Percentiles rank a stretch among this genome's conserved stretches.
Conservation (phyloP, 768 basidiomycete species). For the Lanmaoa rubissima region DNA sequence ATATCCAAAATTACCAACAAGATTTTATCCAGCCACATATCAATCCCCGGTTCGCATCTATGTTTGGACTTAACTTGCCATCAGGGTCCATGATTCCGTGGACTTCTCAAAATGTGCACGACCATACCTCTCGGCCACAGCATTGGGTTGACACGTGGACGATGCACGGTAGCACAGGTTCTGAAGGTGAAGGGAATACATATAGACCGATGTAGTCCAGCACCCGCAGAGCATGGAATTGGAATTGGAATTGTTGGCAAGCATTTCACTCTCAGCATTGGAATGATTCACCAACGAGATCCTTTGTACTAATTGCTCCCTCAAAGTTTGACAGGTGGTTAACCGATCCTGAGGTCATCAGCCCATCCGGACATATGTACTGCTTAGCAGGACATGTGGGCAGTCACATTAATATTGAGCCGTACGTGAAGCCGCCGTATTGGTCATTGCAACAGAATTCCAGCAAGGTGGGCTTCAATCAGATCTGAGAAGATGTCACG, state of each 20-base stretch:
- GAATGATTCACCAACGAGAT: not conserved
- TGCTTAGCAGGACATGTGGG: not conserved
- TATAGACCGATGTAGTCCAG: conserved; percentile 29
- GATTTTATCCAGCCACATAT: conserved; percentile 74
- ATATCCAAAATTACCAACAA: conserved; percentile 19
- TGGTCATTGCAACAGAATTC: not conserved
- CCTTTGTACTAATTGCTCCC: not conserved
- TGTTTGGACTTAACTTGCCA: conserved; percentile 51
- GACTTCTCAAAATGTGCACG: conserved; percentile 16
- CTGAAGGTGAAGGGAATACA: conserved; percentile 25
- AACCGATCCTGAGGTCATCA: not conserved
- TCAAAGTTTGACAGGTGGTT: not conserved
- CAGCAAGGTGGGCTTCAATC: not conserved
- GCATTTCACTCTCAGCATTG: not conserved
- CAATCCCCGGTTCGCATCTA: conserved; percentile 74
- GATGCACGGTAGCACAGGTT: conserved; percentile 26
- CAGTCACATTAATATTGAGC: not conserved
- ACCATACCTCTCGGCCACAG: conserved; percentile 9
- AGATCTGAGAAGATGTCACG: not conserved
- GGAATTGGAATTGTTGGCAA: conserved; percentile 21
- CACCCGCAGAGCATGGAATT: conserved; percentile 11
- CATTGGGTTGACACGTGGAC: conserved; percentile 43
- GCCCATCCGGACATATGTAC: not conserved
- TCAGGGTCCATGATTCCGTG: conserved; percentile 23
- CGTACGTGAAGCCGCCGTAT: not conserved